phyloP scores from a whole-genome alignment of 805 yeast genomes.

The Scheffersomyces stipitis region DNA sequence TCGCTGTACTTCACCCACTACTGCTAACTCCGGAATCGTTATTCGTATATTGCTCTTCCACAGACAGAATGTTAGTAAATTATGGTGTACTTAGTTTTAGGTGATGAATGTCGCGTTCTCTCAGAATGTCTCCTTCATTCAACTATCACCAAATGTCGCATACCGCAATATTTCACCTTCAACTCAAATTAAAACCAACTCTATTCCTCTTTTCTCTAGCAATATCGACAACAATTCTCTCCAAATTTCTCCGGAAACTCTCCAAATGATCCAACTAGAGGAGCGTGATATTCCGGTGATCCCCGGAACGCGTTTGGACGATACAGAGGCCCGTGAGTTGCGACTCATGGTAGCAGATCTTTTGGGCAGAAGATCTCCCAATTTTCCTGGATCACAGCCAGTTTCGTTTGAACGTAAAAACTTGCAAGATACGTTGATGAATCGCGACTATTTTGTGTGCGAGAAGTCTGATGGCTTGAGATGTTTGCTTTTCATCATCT shows the following conservation, averaged over 20 bases:
- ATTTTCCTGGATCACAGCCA: slow-evolving; percentile 95
- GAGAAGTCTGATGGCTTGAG: slow-evolving; percentile 95
- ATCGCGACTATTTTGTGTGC: slow-evolving; percentile 87
- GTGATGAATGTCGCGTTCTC: no score
- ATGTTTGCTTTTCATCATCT: slow-evolving; percentile 68
- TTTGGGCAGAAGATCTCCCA: slow-evolving; percentile 51
- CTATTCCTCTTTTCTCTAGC: no score
- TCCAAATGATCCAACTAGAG: slow-evolving; percentile 34
- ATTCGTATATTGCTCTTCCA: no score
- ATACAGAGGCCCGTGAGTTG: slow-evolving; percentile 65
- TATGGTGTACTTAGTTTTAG: no score
- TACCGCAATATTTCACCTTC: no score
- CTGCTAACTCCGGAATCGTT: no score
- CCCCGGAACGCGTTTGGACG: slow-evolving; percentile 81
- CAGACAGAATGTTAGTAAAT: no score
- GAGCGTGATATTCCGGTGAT: slow-evolving; percentile 71
- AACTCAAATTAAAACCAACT: no score
- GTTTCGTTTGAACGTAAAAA: slow-evolving; percentile 82
- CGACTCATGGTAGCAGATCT: slow-evolving; percentile 66
- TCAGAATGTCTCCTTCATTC: no score
- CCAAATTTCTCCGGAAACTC: slow-evolving; percentile 1
- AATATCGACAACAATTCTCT: no score
- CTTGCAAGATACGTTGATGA: slow-evolving; percentile 56
- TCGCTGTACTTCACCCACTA: no score
- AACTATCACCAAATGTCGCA: no score